Percentiles rank a stretch among this genome's conserved stretches.
phyloP scores from a whole-genome alignment of 1,284 basidiomycete species.

The Marasmius tenuissimus region DNA sequence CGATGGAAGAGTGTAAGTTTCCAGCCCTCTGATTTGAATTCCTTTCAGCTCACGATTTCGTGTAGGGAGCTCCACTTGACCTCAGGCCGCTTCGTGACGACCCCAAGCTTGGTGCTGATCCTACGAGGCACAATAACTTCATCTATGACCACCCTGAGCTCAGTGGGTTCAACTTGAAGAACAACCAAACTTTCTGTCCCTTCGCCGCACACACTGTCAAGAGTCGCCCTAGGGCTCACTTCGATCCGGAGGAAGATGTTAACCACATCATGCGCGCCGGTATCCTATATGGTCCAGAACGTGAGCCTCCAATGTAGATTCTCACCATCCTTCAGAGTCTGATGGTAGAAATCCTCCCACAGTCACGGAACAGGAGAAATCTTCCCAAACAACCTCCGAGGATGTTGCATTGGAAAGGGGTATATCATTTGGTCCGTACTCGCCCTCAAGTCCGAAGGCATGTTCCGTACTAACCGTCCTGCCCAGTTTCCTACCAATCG shows the following conservation, averaged over 20 bases:
- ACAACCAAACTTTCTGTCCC: conserved; percentile 30
- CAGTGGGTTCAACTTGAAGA: conserved; percentile 1
- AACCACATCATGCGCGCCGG: conserved; percentile 35
- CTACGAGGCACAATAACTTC: conserved; percentile 38
- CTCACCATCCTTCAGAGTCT: neutral
- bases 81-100: conserved; percentile 32
- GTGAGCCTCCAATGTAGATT: conserved; percentile 2
- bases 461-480: neutral
- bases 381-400: conserved; percentile 14
- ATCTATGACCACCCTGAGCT: conserved; percentile 22
- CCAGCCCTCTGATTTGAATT: neutral
- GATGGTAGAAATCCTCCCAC: neutral
- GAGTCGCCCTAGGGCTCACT: conserved; percentile 23
- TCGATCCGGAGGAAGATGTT: neutral
- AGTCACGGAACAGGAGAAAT: conserved; percentile 17
- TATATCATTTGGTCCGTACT: conserved; percentile 23
- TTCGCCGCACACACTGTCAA: conserved; percentile 33
- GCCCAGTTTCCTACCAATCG: conserved; percentile 26
- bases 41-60: neutral
- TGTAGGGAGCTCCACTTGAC: conserved; percentile 33
- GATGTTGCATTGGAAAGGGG: conserved; percentile 21
- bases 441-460: neutral
- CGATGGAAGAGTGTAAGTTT: conserved; percentile 32
- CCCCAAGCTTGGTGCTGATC: conserved; percentile 29
- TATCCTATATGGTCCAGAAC: conserved; percentile 40